phyloP scores from a whole-genome alignment of 2,329 filamentous ascomycete genomes.

The Apiospora hydei region DNA sequence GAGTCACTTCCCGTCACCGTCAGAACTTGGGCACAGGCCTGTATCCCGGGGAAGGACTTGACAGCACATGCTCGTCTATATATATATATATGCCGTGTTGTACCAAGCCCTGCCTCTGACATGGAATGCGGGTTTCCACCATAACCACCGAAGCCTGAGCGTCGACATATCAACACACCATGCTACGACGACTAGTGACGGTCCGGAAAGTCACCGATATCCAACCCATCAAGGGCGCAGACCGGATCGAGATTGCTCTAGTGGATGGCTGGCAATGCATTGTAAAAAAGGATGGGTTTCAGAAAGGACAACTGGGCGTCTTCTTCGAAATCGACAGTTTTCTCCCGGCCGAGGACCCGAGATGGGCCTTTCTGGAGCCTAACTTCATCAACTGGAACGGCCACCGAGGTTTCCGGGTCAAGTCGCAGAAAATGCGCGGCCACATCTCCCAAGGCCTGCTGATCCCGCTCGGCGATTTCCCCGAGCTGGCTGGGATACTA shows the following conservation, averaged over 20 bases:
- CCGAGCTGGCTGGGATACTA: constrained; percentile 31
- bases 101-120: neutral
- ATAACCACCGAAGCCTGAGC: neutral
- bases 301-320: constrained; percentile 34
- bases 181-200: constrained; percentile 43
- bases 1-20: neutral
- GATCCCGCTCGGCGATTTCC: constrained; percentile 32
- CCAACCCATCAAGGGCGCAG: constrained; percentile 27
- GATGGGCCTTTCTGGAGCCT: constrained; percentile 31
- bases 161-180: neutral
- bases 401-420: constrained; percentile 35
- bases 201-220: constrained; percentile 34
- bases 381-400: constrained; percentile 30
- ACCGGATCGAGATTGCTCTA: constrained; percentile 30
- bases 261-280: constrained; percentile 39
- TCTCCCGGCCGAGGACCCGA: constrained; percentile 33
- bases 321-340: constrained; percentile 43
- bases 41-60: neutral
- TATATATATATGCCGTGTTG: neutral
- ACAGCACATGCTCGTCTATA: neutral
- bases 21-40: neutral
- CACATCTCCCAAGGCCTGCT: constrained; percentile 39
- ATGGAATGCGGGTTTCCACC: neutral
- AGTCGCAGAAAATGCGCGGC: constrained; percentile 29
- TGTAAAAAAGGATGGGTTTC: constrained; percentile 27